phyloP scores from a whole-genome alignment of 371 early-diverging fungal genomes.

The Batrachochytrium dendrobatidis region DNA sequence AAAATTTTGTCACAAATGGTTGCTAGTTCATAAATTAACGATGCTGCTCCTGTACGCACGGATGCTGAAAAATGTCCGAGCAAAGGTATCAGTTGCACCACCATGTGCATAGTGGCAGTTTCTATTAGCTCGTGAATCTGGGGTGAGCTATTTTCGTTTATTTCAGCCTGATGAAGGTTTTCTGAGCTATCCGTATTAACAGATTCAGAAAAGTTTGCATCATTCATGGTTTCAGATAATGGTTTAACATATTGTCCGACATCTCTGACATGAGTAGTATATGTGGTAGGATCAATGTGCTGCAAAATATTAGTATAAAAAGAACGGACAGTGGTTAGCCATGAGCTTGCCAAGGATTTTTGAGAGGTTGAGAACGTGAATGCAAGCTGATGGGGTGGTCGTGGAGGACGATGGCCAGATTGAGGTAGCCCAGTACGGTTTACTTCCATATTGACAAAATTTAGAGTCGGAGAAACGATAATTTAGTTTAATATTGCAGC shows the following conservation, averaged over 20 bases:
- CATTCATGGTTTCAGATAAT: slow-evolving; percentile 3
- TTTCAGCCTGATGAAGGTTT: slow-evolving; percentile 4
- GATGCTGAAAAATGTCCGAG: slow-evolving; percentile 28
- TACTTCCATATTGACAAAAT: too few relatives aligned
- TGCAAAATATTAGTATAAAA: neutral
- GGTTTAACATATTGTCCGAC: too few relatives aligned
- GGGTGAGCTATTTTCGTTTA: slow-evolving; percentile 5
- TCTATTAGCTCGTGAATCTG: slow-evolving; percentile 28
- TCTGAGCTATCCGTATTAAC: too few relatives aligned
- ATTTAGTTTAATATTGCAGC: too few relatives aligned
- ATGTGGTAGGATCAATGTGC: neutral
- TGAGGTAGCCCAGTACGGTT: too few relatives aligned
- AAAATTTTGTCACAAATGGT: slow-evolving; percentile 22
- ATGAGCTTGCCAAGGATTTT: slow-evolving; percentile 20
- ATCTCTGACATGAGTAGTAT: neutral
- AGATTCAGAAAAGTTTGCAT: neutral
- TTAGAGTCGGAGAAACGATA: too few relatives aligned
- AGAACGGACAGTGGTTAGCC: slow-evolving; percentile 19
- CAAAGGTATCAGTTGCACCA: slow-evolving; percentile 36
- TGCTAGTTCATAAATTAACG: slow-evolving; percentile 29
- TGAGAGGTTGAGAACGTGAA: slow-evolving; percentile 22
- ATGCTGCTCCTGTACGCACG: slow-evolving; percentile 25
- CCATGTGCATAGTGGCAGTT: slow-evolving; percentile 29
- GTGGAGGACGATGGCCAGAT: too few relatives aligned
- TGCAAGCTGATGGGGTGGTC: slow-evolving; percentile 11